Conservation (phyloP, 1,139 yeast genomes). For the Blastobotrys buckinghamii region DNA sequence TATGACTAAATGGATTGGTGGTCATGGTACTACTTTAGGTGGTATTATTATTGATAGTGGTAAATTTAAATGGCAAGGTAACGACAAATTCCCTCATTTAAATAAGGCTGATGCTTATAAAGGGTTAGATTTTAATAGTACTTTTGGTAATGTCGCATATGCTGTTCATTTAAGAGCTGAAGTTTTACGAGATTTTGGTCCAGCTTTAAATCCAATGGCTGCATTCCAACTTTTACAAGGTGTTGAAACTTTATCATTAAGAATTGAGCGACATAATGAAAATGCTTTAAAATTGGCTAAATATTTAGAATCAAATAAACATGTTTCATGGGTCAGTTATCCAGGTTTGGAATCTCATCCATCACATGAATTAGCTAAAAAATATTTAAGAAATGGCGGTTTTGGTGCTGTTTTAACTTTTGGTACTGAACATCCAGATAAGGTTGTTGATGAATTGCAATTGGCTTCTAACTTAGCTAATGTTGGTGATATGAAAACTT, state of each 20-base stretch:
- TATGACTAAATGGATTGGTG: slow-evolving; percentile 98
- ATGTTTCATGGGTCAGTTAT: slow-evolving; percentile 85
- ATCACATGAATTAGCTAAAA: slow-evolving; percentile 74
- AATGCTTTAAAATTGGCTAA: slow-evolving; percentile 81
- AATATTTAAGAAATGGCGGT: slow-evolving; percentile 64
- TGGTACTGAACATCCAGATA: slow-evolving; percentile 72
- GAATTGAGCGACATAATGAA: slow-evolving; percentile 86
- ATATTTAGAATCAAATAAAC: slow-evolving; percentile 63
- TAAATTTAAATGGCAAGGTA: slow-evolving; percentile 87
- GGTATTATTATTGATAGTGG: slow-evolving; percentile 90
- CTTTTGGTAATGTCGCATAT: slow-evolving; percentile 74
- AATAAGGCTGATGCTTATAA: slow-evolving; percentile 87
- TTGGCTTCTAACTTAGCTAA: slow-evolving; percentile 90
- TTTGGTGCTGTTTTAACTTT: slow-evolving; percentile 86
- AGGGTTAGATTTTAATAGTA: slow-evolving; percentile 75
- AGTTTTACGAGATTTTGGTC: slow-evolving; percentile 87
- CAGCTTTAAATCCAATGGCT: slow-evolving; percentile 81
- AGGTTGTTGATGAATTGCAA: slow-evolving; percentile 74
- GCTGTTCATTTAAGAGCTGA: slow-evolving; percentile 80
- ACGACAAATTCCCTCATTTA: slow-evolving; percentile 76
- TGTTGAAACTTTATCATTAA: slow-evolving; percentile 84
- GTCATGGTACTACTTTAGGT: slow-evolving; percentile 93
- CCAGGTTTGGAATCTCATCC: slow-evolving; percentile 84
- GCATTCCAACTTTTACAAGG: slow-evolving; percentile 85
- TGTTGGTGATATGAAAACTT: slow-evolving; percentile 92